These are phyloP conservation scores for Cladobotryum mycophilum DNA, from an alignment of 2,329 filamentous ascomycete genomes.

Conservation along the genomic window DNA sequence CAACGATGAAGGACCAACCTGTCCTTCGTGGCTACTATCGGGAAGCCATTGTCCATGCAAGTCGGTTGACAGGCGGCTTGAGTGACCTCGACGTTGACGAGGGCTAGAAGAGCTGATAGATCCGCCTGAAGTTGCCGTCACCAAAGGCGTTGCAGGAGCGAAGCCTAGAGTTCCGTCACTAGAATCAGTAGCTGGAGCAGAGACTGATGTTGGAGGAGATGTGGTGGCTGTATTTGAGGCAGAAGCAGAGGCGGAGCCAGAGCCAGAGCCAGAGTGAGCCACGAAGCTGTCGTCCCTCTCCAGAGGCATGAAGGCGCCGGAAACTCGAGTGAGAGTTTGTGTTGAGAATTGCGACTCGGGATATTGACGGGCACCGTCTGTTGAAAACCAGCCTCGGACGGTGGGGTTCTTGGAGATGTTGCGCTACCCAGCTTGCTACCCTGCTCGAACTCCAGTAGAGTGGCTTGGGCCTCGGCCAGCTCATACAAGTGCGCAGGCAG, in stretches of 20 bases:
- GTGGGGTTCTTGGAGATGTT: constrained; percentile 7
- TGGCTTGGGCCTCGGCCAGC: constrained; percentile 6
- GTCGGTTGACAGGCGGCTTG: constrained; percentile 11
- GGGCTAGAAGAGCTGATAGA: neutral
- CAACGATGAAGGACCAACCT: constrained; percentile 5
- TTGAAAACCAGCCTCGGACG: constrained; percentile 7
- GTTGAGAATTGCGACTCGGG: too few relatives aligned
- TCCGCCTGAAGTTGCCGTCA: neutral
- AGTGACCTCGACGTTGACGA: constrained; percentile 6
- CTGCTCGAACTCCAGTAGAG: constrained; percentile 1
- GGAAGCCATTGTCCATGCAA: constrained; percentile 13
- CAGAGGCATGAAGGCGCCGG: constrained; percentile 26
- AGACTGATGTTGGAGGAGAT: neutral
- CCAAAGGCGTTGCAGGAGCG: neutral
- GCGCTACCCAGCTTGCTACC: neutral
- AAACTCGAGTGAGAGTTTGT: neutral
- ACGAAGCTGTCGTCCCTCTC: constrained; percentile 14
- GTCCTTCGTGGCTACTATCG: constrained; percentile 12
- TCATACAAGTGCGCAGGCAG: constrained; percentile 1
- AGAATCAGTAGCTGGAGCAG: constrained; percentile 2
- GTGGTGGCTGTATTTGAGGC: constrained; percentile 1
- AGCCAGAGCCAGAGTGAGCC: constrained; percentile 11
- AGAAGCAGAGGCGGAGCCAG: constrained; percentile 11
- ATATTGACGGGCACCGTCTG: neutral
- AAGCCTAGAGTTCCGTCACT: constrained; percentile 2